Base-by-base conservation (phyloP, 257 asterid genomes). In the Jacaranda copaia region DNA sequence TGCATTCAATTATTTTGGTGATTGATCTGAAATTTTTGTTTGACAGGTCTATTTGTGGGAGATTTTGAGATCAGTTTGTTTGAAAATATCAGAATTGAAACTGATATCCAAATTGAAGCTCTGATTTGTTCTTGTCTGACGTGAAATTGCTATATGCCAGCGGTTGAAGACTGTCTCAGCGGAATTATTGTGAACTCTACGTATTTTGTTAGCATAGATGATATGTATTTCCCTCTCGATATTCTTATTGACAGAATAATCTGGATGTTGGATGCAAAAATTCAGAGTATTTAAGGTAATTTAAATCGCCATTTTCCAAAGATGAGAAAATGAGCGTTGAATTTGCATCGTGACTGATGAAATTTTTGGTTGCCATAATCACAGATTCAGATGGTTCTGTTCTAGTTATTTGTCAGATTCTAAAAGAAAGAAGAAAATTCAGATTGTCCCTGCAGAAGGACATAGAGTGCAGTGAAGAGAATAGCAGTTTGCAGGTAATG, bases 341-440 rank as follows among this genome's bases (percentile, higher is more conserved):
- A 65, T 84, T 60, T 76, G 75, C 72, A 40, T 74, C 75, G 15
- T 65, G 35, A 63, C 68, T 72, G 73, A 59, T 67, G 68, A 58
- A 51, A 60, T 64, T 70, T 68, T 71, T 16, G 60, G 70, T 35
- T 78, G 55, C 72, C 20, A 5, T 72, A 32, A 70, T 72, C 74
- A 78, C 82, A 85, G 87, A 76, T 82, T 76, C 74, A 62, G 57
- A 60, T 61, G 38, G 51, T 69, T 70, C 72, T 53, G 80, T 58
- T 70, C 32, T 52, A 57, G 68, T 75, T 76, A 72, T 82, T 82
- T 15, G 72, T 68, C 75, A 59, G 56, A 78, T 63, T 61, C 53
- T 67, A 68, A 63, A 59, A 70, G 64, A 19, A 56, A 71, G 16
- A 43, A 25, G 68, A 58, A 57, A 55, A 56, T 49, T n/a, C 25